Evolutionary conservation across 2,329 filamentous ascomycete species (phyloP), one percentile per base, ranked within the genome.

Genomic region (Penicillium sp.): DNA sequence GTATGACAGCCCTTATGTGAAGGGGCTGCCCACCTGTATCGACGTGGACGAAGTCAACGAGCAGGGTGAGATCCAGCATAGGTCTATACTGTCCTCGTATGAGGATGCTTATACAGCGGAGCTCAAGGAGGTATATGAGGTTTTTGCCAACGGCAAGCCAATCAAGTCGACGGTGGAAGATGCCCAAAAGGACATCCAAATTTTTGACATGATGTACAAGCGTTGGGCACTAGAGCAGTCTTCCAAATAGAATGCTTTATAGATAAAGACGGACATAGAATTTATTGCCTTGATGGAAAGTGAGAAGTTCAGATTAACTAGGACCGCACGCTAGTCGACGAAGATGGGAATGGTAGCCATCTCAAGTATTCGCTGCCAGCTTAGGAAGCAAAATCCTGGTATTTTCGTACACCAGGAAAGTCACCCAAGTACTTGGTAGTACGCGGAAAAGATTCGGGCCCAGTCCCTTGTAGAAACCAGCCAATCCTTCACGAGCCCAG

Each of bases 401-500:
- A 64, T 96, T 96, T 70, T 98, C 92, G 66, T 96, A 96, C 15
- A 96, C 89, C 54, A 98, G 66, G 60, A 98, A 96, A 1, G 90
- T 96, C 37, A 95, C 86, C 77, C 92, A 94, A 3, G 92, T 96
- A 20, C 88, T 89, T 3, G 92, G 92, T 63, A 98, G 72, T 17
- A 96, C 92, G 44, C 92, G 77, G 35, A 95, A 71, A n/a, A 95
- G 75, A 50, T 90, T 94, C 1, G 90, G 89, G 27, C 86, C 79
- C 40, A 96, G 70, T 1, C 92, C 92, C 49, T 89, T 86, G 65
- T 96, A 98, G 65, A 95, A 96, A 0, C 90, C 90, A 7, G 75
- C 69, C 20, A 84, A 42, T 0, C 92, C 89, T 58, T 95, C 89
- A 50, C 85, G 82, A 37, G 58, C 68, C 80, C 85, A 95, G 18